Base-by-base conservation (phyloP, 139 green algal genomes). In the Dunaliella sp. region DNA sequence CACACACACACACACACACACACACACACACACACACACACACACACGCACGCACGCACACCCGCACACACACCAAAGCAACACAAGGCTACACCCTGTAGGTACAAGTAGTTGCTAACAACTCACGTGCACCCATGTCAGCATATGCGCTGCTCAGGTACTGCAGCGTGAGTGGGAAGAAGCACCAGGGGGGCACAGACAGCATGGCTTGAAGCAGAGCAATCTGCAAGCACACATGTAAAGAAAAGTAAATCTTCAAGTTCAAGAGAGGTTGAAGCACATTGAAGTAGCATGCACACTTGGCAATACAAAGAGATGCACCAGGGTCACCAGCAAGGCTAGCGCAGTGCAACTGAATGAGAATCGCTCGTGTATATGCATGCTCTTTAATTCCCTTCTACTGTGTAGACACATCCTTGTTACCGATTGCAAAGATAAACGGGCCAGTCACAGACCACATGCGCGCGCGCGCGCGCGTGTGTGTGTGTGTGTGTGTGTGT, bases 111-210 rank as follows among this genome's bases (percentile, higher is more conserved):
- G 30, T 48, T 59, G 1, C 33, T 7, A 22, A 77, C 36, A 78
- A 33, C 75, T 82, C 78, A 86, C 78, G 2, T 36, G 59, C 78
- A 35, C 37, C 83, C 32, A 92, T 77, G 0, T 35, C 22, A 0
- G 85, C 85, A 57, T 92, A 92, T 16, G 89, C 36, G 1, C 86
- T 82, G 30, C 83, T 86, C 72, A 97, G 90, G 38, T 97, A 92
- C 79, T 97, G 94, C 38, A 98, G 84, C 16, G 89, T 95, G 58
- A 98, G 93, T 16, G 95, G 95, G 86, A 94, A 96, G 89, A 94
- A 93, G 77, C 89, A 86, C 94, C 95, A 98, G 0, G 95, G 95
- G 21, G 91, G 73, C 21, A 90, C 24, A 31, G 91, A 82, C 80
- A 98, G 90, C 95, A 98, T 97, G 76, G 90, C 92, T 34, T 95